These are phyloP conservation scores for Corylus heterophylla DNA, from an alignment of 306 rosid species.

Conservation along the genomic window DNA sequence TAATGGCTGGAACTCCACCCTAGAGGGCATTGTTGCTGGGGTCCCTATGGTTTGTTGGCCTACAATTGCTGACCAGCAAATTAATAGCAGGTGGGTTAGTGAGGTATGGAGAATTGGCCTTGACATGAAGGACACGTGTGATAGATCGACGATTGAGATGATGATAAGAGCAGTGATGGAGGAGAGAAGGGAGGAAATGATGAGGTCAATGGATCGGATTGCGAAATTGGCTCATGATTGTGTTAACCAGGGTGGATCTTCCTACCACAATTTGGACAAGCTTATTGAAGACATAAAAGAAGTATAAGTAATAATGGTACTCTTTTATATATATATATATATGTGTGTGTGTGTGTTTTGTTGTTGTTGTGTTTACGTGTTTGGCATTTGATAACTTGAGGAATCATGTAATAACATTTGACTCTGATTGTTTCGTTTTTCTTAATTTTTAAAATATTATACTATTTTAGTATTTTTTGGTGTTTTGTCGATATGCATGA, in stretches of 20 bases:
- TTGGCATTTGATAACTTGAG: no score
- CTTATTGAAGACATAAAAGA: slow-evolving; percentile 20
- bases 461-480: no score
- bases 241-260: slow-evolving; percentile 30
- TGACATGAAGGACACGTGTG: slow-evolving; percentile 44
- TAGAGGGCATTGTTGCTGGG: background rate
- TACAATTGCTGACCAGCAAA: slow-evolving; percentile 13
- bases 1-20: background rate
- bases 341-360: no score
- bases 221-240: slow-evolving; percentile 14
- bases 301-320: no score
- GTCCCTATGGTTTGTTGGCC: slow-evolving; percentile 35
- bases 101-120: slow-evolving; percentile 36
- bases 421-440: no score
- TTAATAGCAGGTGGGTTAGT: slow-evolving; percentile 26
- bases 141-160: slow-evolving; percentile 13
- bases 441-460: no score
- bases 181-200: slow-evolving; percentile 21
- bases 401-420: no score
- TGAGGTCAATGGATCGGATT: slow-evolving; percentile 6
- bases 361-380: no score
- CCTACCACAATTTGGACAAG: slow-evolving; percentile 21
- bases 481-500: no score
- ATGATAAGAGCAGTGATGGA: slow-evolving; percentile 33
- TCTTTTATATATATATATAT: no score